phyloP scores from a whole-genome alignment of 495 filamentous ascomycete genomes.

The Talaromyces borbonicus region DNA sequence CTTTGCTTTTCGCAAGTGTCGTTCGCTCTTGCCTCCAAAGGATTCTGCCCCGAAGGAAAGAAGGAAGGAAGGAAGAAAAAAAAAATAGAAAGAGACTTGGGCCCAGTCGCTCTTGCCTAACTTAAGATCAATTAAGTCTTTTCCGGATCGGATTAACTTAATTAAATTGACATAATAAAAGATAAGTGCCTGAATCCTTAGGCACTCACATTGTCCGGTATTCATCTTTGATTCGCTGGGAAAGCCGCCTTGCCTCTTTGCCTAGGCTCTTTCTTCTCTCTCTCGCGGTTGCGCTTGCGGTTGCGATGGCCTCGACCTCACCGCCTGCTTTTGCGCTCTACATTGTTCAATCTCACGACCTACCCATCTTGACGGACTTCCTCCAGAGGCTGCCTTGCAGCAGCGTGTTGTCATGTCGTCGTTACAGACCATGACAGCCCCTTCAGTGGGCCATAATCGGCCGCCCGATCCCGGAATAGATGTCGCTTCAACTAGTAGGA shows the following conservation, averaged over 20 bases:
- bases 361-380: too few species aligned
- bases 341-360: slow-evolving; percentile 16
- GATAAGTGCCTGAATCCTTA: neutral
- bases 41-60: too few species aligned
- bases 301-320: slow-evolving; percentile 9
- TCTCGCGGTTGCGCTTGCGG: neutral
- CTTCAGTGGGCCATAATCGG: slow-evolving; percentile 39
- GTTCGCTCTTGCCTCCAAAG: too few species aligned
- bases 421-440: slow-evolving; percentile 49
- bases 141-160: too few species aligned
- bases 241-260: neutral
- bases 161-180: neutral
- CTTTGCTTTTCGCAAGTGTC: too few species aligned
- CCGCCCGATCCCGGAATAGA: slow-evolving; percentile 34
- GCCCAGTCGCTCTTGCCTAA: too few species aligned
- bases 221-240: neutral
- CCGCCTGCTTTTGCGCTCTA: slow-evolving; percentile 5
- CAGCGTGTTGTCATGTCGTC: slow-evolving; percentile 41
- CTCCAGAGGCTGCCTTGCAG: slow-evolving; percentile 11
- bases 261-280: neutral
- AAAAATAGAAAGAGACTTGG: too few species aligned
- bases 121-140: too few species aligned
- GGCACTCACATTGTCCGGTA: neutral
- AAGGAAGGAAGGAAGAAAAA: too few species aligned
- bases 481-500: neutral